Base-by-base conservation (phyloP, 2,329 filamentous ascomycete genomes). In the Phialophora chinensis region DNA sequence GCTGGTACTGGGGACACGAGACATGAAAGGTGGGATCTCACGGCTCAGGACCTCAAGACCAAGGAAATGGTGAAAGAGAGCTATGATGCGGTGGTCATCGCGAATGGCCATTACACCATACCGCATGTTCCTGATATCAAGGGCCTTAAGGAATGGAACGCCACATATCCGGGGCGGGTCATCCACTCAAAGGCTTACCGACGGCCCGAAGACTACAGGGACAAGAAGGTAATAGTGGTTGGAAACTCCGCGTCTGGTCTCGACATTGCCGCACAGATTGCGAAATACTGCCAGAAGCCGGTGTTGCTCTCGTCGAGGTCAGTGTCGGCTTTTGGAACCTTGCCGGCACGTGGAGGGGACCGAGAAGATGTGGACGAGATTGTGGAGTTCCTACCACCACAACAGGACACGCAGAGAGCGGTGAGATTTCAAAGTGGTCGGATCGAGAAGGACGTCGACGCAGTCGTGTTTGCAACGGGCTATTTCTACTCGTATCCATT, bases 401-500 rank as follows among this genome's bases (percentile, higher is more conserved):
- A 77, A 83, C 12, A 66, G 10, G 74, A 81, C 0, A 78, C 83
- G 3, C 79, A 85, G 60, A 84, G 87, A 68, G 88, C 85, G 2
- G 84, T 95, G 1, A 81, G 84, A 35, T 91, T 96, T 69, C 82
- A 83, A 49, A 84, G 92, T 73, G 90, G 90, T 1, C 82, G 82
- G 0, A 74, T 89, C 10, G 90, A 92, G 74, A 79, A 79, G 2
- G 81, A 88, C 38, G 78, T 98, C 63, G 93, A 97, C 73, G 85
- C 87, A 1, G 80, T 97, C 5, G 76, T 98, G 31, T 97, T 94
- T 77, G 93, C 91, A 76, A 97, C 94, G 0, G 94, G 94, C 0
- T 98, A 96, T 74, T 86, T 96, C 64, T 97, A 91, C 78, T 88
- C 89, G 4, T 91, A 90, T 65, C 92, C 93, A 0, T 97, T 97